Conservation (phyloP, 352 stramenopile genomes). For the Phytopythium aichiense region DNA sequence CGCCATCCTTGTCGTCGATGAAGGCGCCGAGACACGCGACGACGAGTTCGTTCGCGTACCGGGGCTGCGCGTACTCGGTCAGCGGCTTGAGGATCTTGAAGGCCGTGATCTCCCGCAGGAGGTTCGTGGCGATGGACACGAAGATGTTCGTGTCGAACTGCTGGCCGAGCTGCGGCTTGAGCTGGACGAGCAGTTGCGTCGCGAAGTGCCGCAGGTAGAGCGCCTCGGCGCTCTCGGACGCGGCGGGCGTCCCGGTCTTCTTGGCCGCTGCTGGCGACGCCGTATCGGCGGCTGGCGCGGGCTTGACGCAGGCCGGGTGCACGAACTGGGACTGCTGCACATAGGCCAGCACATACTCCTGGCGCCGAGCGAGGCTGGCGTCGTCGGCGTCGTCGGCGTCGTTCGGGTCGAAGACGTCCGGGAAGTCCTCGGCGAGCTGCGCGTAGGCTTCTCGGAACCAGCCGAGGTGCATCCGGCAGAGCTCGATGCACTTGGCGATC, state of each 20-base stretch:
- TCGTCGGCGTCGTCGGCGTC: constrained; percentile 53
- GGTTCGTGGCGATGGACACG: constrained; percentile 60
- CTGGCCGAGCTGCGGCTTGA: constrained; percentile 56
- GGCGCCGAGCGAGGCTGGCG: constrained; percentile 40
- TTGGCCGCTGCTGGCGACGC: neutral
- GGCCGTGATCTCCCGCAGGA: constrained; percentile 52
- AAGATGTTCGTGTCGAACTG: constrained; percentile 55
- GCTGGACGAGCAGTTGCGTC: constrained; percentile 54
- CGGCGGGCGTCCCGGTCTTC: constrained; percentile 18
- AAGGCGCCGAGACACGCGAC: constrained; percentile 34
- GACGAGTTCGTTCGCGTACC: constrained; percentile 67
- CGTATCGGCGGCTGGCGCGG: neutral
- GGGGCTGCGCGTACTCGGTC: constrained; percentile 61
- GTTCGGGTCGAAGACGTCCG: constrained; percentile 45
- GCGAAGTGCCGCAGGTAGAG: constrained; percentile 67
- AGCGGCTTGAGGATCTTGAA: constrained; percentile 71
- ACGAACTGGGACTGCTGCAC: constrained; percentile 60
- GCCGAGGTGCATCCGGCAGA: constrained; percentile 65
- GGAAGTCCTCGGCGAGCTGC: constrained; percentile 55
- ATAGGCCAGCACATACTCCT: constrained; percentile 51
- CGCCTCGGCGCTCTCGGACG: constrained; percentile 36
- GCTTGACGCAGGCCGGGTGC: constrained; percentile 53
- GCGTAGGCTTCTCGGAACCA: constrained; percentile 81
- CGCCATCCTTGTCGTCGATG: constrained; percentile 28
- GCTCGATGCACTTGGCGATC: constrained; percentile 51